Conservation (phyloP, 768 basidiomycete genomes). For the Trametes coccinea region DNA sequence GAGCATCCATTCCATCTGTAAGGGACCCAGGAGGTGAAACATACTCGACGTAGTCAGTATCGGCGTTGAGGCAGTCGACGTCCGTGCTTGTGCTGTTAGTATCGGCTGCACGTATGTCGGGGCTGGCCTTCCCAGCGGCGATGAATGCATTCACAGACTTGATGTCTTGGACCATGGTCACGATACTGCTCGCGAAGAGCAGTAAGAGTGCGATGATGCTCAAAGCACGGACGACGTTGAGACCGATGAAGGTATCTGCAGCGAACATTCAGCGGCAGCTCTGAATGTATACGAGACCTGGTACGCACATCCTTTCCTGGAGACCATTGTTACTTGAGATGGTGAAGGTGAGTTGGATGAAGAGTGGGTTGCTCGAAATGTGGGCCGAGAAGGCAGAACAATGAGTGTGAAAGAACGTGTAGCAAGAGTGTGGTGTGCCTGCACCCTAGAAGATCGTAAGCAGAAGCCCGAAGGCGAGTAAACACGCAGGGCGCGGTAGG, state of each 20-base stretch:
- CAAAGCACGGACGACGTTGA: slow-evolving; percentile 76
- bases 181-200: slow-evolving; percentile 49
- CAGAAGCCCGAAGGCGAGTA: slow-evolving; percentile 13
- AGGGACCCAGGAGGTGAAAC: slow-evolving; percentile 27
- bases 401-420: slow-evolving; percentile 10
- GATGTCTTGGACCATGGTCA: slow-evolving; percentile 72
- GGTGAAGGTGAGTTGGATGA: neutral
- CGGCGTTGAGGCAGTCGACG: slow-evolving; percentile 37
- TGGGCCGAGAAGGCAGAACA: neutral
- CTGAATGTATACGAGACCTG: neutral
- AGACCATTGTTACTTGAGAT: slow-evolving; percentile 3
- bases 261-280: too few species aligned
- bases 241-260: slow-evolving; percentile 66
- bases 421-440: slow-evolving; percentile 20
- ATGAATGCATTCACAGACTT: slow-evolving; percentile 72
- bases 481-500: slow-evolving; percentile 8
- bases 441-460: slow-evolving; percentile 19
- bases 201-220: slow-evolving; percentile 35
- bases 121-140: slow-evolving; percentile 35
- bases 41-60: slow-evolving; percentile 80
- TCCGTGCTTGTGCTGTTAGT: slow-evolving; percentile 16
- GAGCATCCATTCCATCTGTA: neutral
- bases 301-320: slow-evolving; percentile 21
- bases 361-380: neutral
- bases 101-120: slow-evolving; percentile 12